Conservation (phyloP, 1,139 yeast species). For the Geotrichum australiense region DNA sequence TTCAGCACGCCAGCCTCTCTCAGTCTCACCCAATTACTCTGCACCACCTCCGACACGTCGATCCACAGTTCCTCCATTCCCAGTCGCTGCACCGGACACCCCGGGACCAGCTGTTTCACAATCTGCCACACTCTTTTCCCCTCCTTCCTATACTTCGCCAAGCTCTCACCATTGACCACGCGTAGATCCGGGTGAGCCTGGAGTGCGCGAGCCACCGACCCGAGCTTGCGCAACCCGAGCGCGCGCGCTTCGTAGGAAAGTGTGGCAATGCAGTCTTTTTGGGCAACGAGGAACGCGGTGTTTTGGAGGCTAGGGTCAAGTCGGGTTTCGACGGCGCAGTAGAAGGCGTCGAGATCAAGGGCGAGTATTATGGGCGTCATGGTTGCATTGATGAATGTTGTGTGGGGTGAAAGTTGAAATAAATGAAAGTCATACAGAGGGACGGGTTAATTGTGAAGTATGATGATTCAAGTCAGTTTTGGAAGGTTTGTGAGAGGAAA, state of each 20-base stretch:
- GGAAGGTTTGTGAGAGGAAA: too few relatives aligned
- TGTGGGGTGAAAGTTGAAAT: too few relatives aligned
- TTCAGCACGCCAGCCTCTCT: slow-evolving; percentile 18
- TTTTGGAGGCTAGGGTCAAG: slow-evolving; percentile 28
- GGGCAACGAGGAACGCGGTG: slow-evolving; percentile 33
- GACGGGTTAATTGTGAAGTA: too few relatives aligned
- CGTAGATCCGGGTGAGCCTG: slow-evolving; percentile 27
- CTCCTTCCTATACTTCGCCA: slow-evolving; percentile 31
- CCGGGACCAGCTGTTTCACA: slow-evolving; percentile 25
- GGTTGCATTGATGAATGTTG: too few relatives aligned
- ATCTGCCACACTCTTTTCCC: slow-evolving; percentile 31
- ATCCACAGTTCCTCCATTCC: slow-evolving; percentile 36
- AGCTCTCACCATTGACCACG: slow-evolving; percentile 35
- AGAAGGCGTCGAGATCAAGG: slow-evolving; percentile 35
- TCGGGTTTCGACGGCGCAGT: slow-evolving; percentile 35
- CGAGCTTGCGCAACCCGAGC: slow-evolving; percentile 32
- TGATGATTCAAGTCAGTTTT: too few relatives aligned
- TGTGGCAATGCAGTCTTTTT: slow-evolving; percentile 34
- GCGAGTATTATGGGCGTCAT: slow-evolving; percentile 25
- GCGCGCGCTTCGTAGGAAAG: slow-evolving; percentile 34
- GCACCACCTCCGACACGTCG: slow-evolving; percentile 28
- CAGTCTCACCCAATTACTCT: slow-evolving; percentile 20
- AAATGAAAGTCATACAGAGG: too few relatives aligned
- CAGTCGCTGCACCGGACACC: slow-evolving; percentile 31
- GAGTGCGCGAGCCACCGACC: slow-evolving; percentile 24